Conservation (phyloP, 169 alveolate genomes). For the Cyclospora cayetanensis region DNA sequence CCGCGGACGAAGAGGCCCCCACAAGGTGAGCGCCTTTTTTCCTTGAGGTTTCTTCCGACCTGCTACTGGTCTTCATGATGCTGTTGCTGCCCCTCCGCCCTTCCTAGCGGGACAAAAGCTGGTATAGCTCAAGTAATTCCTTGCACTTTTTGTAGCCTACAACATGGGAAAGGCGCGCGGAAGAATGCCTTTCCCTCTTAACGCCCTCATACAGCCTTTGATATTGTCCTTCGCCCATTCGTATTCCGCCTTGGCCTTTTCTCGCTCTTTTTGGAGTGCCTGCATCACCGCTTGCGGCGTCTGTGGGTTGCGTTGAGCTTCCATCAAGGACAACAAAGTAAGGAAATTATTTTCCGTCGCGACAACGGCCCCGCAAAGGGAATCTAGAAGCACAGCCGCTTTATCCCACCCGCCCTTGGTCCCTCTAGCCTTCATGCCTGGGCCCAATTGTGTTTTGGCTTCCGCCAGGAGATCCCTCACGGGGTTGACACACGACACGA, state of each 20-base stretch:
- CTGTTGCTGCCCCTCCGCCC: too few species aligned
- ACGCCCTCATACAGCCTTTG: not conserved
- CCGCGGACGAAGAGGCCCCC: too few species aligned
- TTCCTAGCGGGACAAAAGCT: too few species aligned
- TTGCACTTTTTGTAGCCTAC: too few species aligned
- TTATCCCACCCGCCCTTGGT: not conserved
- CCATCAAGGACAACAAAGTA: not conserved
- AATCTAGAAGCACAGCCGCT: not conserved
- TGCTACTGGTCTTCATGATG: too few species aligned
- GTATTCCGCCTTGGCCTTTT: not conserved
- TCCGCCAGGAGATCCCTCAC: not conserved
- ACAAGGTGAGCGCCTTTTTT: too few species aligned
- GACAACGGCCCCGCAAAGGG: not conserved
- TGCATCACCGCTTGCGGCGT: not conserved
- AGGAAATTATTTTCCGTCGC: not conserved
- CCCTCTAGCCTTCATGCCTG: too few species aligned
- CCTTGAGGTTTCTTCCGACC: too few species aligned
- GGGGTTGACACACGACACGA: not conserved
- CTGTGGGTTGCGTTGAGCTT: not conserved
- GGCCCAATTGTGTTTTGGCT: too few species aligned
- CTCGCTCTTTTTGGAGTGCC: not conserved
- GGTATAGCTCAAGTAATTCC: too few species aligned
- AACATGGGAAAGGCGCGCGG: not conserved
- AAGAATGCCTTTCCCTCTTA: not conserved
- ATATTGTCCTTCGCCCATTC: not conserved